A percentile compares a stretch with the other conserved stretches of the same genome.
phyloP scores from a whole-genome alignment of 352 stramenopile species.

The Globisporangium middletonii region DNA sequence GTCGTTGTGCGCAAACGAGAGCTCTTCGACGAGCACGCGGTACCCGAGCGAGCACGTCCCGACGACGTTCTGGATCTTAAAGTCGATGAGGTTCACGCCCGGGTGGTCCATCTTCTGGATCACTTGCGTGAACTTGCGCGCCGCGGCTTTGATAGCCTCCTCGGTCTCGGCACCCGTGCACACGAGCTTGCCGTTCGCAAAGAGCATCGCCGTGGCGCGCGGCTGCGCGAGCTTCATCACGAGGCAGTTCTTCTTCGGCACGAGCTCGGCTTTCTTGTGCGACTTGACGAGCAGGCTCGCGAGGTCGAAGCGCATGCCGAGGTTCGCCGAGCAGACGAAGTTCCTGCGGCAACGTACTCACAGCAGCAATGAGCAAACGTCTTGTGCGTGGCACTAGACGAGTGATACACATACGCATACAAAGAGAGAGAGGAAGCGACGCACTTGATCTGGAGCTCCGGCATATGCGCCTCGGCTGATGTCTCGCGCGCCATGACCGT shows the following conservation, averaged over 20 bases:
- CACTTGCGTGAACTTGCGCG: constrained; percentile 76
- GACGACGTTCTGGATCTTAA: constrained; percentile 85
- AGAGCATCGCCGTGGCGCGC: constrained; percentile 78
- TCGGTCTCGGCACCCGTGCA: constrained; percentile 70
- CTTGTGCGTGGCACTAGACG: too few species aligned
- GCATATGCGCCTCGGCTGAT: constrained; percentile 4
- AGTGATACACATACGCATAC: neutral
- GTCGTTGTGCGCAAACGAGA: constrained; percentile 71
- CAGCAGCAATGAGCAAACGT: neutral
- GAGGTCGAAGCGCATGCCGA: constrained; percentile 79
- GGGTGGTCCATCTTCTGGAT: constrained; percentile 86
- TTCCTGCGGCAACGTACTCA: constrained; percentile 30
- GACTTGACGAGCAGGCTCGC: constrained; percentile 68
- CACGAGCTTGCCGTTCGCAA: constrained; percentile 79
- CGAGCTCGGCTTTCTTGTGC: constrained; percentile 62
- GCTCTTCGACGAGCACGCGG: constrained; percentile 74
- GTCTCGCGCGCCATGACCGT: constrained; percentile 2
- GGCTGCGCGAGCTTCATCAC: constrained; percentile 72
- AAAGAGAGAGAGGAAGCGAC: neutral
- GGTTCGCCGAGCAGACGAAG: constrained; percentile 73
- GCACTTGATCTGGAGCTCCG: constrained; percentile 61
- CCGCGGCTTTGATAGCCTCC: constrained; percentile 66
- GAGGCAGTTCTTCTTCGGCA: constrained; percentile 85
- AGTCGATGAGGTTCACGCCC: constrained; percentile 82
- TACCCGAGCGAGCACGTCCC: constrained; percentile 65